Conservation (phyloP, 2,329 filamentous ascomycete genomes). For the Aspergillus fischeri region DNA sequence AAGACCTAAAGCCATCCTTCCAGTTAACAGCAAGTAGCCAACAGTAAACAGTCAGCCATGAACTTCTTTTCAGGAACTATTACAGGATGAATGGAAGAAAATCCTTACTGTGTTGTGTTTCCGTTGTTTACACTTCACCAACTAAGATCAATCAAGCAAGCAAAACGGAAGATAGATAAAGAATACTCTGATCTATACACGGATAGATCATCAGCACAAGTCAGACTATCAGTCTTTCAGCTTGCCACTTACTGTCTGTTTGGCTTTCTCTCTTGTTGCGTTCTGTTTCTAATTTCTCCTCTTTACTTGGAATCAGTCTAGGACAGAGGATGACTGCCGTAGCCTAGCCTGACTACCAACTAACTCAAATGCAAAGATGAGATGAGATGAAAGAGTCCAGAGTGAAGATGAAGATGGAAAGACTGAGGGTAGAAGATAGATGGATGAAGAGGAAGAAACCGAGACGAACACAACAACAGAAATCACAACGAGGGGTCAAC, state of each 20-base stretch:
- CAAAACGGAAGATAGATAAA: too few species aligned
- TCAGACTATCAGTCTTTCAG: too few species aligned
- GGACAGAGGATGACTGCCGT: too few species aligned
- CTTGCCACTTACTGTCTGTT: too few species aligned
- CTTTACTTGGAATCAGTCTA: neutral
- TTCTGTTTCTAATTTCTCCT: too few species aligned
- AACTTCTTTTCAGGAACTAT: too few species aligned
- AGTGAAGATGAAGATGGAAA: neutral
- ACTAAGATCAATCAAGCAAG: too few species aligned
- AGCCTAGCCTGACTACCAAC: neutral
- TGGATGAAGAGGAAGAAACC: neutral
- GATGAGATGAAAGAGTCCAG: neutral
- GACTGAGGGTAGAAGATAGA: neutral
- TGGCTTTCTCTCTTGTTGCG: too few species aligned
- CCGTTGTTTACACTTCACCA: neutral
- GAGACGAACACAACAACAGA: neutral
- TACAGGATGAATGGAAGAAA: too few species aligned
- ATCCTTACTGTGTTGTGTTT: too few species aligned
- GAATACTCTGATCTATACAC: too few species aligned
- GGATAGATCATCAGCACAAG: neutral
- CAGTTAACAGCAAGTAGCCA: neutral
- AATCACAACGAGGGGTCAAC: neutral
- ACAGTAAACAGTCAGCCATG: neutral
- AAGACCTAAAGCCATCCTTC: conserved; percentile 9
- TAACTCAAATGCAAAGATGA: neutral